Percentiles rank a stretch among this genome's conserved stretches.
Evolutionary conservation across 345 rosid species (phyloP).

Genomic region (Adansonia digitata): DNA sequence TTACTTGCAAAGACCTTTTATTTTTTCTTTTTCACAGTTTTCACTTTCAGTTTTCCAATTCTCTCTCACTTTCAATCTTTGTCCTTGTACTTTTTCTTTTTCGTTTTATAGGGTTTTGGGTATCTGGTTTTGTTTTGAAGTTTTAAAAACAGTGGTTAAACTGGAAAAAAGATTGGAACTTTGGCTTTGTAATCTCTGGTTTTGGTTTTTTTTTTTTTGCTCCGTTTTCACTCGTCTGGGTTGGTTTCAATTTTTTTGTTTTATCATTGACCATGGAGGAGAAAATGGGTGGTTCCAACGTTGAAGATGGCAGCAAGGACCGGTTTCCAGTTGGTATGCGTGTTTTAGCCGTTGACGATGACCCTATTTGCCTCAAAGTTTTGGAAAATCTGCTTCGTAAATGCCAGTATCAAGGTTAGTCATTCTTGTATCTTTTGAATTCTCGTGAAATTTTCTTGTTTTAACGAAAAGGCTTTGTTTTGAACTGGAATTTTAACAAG

Average conservation of each 20-base stretch:
- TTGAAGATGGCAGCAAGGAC: conserved; percentile 29
- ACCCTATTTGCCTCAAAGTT: conserved; percentile 55
- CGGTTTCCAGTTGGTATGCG: conserved; percentile 55
- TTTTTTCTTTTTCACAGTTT: neutral
- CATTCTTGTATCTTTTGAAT: neutral
- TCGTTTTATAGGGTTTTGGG: conserved; percentile 14
- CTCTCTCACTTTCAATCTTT: neutral
- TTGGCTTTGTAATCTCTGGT: conserved; percentile 18
- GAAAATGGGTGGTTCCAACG: conserved; percentile 13
- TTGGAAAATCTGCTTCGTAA: conserved; percentile 47
- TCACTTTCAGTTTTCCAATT: conserved; percentile 4
- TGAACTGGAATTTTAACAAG: neutral
- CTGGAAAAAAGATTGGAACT: neutral
- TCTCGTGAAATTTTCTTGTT: neutral
- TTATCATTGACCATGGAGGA: conserved; percentile 37
- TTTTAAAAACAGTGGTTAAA: neutral
- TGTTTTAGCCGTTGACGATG: conserved; percentile 67
- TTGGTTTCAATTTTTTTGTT: conserved; percentile 5
- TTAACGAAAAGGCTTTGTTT: neutral
- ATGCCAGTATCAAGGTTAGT: conserved; percentile 62
- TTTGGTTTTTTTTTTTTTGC: too few relatives aligned
- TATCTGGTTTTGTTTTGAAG: conserved; percentile 23
- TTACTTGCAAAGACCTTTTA: neutral
- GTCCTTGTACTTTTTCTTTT: neutral
- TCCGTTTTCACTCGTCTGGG: conserved; percentile 21